phyloP scores from a whole-genome alignment of 192 early-diverging fungal genomes.

The Allomyces javanicus region DNA sequence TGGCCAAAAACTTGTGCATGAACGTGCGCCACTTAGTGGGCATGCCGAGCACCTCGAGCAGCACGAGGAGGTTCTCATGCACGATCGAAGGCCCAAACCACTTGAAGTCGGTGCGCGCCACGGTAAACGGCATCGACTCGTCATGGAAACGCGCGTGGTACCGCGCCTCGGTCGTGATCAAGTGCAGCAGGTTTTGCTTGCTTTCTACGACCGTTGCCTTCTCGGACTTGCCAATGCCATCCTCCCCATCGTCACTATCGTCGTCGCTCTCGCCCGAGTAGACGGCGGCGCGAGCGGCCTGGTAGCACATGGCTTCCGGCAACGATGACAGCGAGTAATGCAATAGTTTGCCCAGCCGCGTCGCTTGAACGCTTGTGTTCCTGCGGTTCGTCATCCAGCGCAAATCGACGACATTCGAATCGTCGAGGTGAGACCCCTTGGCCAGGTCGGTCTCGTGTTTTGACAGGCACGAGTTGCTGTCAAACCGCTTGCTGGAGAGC shows the following conservation, averaged over 20 bases:
- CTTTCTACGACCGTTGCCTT: not conserved
- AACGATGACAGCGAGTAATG: no score
- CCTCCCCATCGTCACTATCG: not conserved
- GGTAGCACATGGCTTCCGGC: no score
- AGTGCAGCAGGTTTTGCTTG: conserved; percentile 6
- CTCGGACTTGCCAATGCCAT: not conserved
- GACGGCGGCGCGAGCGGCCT: no score
- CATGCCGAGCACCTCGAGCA: conserved; percentile 5
- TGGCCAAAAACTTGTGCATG: conserved; percentile 4
- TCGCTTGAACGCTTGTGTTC: no score
- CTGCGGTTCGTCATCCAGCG: no score
- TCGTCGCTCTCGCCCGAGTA: not conserved
- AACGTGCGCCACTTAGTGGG: conserved; percentile 3
- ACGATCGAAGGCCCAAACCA: conserved; percentile 12
- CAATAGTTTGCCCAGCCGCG: no score
- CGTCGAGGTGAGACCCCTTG: no score
- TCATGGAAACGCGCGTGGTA: conserved; percentile 1
- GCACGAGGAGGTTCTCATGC: conserved; percentile 1
- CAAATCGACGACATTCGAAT: no score
- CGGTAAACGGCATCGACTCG: conserved; percentile 2
- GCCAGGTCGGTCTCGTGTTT: no score
- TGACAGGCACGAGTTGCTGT: no score
- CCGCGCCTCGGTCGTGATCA: conserved; percentile 6
- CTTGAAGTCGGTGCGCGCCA: conserved; percentile 10
- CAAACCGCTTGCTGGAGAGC: not conserved